Evolutionary conservation across 352 stramenopile species (phyloP).

Genomic region (Pythium grandisporangium): DNA sequence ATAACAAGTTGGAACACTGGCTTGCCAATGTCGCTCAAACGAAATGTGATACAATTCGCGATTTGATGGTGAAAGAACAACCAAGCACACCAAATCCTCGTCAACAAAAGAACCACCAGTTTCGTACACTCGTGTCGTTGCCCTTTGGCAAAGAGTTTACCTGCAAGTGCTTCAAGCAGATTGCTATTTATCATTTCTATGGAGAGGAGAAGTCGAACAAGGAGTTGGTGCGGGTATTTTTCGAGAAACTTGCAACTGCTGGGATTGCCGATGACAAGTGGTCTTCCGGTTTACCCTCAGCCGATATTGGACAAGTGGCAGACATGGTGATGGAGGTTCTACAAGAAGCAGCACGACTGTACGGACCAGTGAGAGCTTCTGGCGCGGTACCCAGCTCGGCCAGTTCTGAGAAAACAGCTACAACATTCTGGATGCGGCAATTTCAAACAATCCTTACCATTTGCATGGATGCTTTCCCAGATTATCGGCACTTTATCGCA

Average conservation of each 20-base stretch:
- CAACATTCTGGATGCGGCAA: constrained; percentile 71
- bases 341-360: constrained; percentile 64
- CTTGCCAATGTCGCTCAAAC: constrained; percentile 42
- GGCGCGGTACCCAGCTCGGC: constrained; percentile 8
- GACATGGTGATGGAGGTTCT: constrained; percentile 61
- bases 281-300: constrained; percentile 22
- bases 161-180: constrained; percentile 62
- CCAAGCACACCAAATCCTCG: constrained; percentile 31
- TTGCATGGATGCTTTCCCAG: constrained; percentile 60
- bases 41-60: constrained; percentile 36
- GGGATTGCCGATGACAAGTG: constrained; percentile 57
- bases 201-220: constrained; percentile 68
- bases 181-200: constrained; percentile 53
- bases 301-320: constrained; percentile 45
- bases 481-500: constrained; percentile 49
- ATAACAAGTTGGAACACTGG: constrained; percentile 73
- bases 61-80: constrained; percentile 44
- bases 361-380: constrained; percentile 24
- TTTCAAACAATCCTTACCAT: constrained; percentile 67
- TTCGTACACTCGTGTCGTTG: constrained; percentile 57
- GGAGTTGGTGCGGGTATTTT: constrained; percentile 66
- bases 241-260: constrained; percentile 71
- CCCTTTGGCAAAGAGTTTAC: constrained; percentile 58
- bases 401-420: constrained; percentile 24
- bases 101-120: constrained; percentile 64